A percentile compares a stretch with the other conserved stretches of the same genome.
Conservation (phyloP, 345 rosid genomes). For the Trapa incisa region DNA sequence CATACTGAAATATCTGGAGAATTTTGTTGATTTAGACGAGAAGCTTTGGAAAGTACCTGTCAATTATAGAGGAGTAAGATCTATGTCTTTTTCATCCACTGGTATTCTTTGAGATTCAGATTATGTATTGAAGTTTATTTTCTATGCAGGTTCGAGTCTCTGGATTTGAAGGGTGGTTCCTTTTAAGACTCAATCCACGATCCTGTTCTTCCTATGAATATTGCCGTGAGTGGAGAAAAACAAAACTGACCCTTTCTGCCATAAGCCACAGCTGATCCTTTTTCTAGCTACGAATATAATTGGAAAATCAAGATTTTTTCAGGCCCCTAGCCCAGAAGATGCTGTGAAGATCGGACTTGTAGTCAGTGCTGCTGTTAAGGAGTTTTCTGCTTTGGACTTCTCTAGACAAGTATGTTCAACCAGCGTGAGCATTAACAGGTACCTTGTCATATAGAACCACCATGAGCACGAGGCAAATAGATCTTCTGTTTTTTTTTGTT, state of each 20-base stretch:
- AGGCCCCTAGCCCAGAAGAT: slow-evolving; percentile 72
- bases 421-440: slow-evolving; percentile 1
- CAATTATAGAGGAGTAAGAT: slow-evolving; percentile 78
- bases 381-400: slow-evolving; percentile 72
- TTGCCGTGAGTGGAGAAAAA: slow-evolving; percentile 40
- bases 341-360: slow-evolving; percentile 65
- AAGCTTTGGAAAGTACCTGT: slow-evolving; percentile 73
- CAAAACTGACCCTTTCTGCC: not conserved
- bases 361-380: slow-evolving; percentile 52
- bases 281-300: not conserved
- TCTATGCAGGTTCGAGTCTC: slow-evolving; percentile 67
- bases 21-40: slow-evolving; percentile 37
- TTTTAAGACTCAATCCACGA: slow-evolving; percentile 96
- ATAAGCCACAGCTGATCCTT: not conserved
- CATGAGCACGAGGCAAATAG: too few species aligned
- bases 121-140: not conserved
- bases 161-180: slow-evolving; percentile 97
- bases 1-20: slow-evolving; percentile 59
- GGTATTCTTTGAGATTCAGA: too few species aligned
- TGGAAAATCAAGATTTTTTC: not conserved
- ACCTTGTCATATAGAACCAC: not conserved
- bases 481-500: too few species aligned
- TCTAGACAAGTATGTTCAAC: slow-evolving; percentile 40
- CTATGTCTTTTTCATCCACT: not conserved
- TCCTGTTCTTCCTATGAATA: slow-evolving; percentile 96